Conservation (phyloP, 2,329 filamentous ascomycete species). For the Alternaria gansuensis region DNA sequence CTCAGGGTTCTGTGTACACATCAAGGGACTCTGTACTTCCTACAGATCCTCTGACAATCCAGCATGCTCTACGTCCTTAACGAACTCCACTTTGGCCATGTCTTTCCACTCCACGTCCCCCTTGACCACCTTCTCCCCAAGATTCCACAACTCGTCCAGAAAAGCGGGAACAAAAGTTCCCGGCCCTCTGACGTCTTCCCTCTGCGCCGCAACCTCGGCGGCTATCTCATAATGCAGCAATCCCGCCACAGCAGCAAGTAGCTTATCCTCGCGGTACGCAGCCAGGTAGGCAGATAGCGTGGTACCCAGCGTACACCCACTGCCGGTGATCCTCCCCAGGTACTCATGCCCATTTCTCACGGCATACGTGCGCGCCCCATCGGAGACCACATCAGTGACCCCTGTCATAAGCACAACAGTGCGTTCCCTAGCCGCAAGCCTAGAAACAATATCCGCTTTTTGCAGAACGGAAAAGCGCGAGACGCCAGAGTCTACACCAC, state of each 20-base stretch:
- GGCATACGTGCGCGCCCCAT: conserved; percentile 72
- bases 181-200: conserved; percentile 74
- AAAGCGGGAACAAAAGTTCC: conserved; percentile 88
- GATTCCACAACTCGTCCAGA: conserved; percentile 71
- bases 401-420: conserved; percentile 86
- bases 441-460: conserved; percentile 69
- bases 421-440: conserved; percentile 72
- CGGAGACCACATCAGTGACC: conserved; percentile 76
- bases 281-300: conserved; percentile 79
- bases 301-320: conserved; percentile 84
- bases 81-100: conserved; percentile 31
- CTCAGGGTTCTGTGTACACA: background rate
- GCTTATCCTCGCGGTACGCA: conserved; percentile 37
- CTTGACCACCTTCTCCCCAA: conserved; percentile 25
- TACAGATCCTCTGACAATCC: conserved; percentile 2
- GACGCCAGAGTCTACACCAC: conserved; percentile 81
- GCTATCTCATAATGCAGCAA: conserved; percentile 81
- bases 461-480: conserved; percentile 64
- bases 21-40: background rate
- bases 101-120: conserved; percentile 26
- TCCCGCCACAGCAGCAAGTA: conserved; percentile 77
- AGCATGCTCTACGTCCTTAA: conserved; percentile 27
- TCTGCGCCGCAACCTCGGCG: conserved; percentile 70
- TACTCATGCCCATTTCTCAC: conserved; percentile 80
- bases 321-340: conserved; percentile 75